Base-by-base conservation (phyloP, 208 protist genomes). In the Trypanosoma mega region DNA sequence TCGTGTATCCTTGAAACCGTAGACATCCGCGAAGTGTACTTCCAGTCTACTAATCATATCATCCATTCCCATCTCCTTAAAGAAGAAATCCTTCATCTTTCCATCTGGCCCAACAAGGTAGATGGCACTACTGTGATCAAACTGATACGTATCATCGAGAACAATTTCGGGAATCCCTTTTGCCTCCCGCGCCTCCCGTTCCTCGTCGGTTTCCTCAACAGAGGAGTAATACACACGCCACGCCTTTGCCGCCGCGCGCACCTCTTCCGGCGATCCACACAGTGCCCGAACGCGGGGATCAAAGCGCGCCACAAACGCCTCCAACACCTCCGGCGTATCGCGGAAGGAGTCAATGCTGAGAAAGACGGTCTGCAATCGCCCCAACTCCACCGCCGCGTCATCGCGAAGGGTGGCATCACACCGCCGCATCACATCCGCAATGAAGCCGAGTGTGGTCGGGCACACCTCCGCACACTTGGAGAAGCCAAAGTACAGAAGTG, bases 61-160 rank as follows among this genome's bases (percentile, higher is more conserved):
- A 0, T 79, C 51, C 1, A 85, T 39, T n/a, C 84, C 82, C 83
- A 94, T 94, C 39, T 92, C 87, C 47, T 80, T 74, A 58, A 91
- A 92, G 59, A 90, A 91, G 49, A 94, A 94, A 68, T 94, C 87
- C 52, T 87, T 87, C 80, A 94, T 84, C 46, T 94, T 91, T 8
- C 87, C 84, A 60, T 94, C 84, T 8, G 84, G 83, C 0, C 84
- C 83, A 0, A 94, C 87, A 16, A 94, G 71, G 39, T 92, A 94
- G 24, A 94, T 86, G 39, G 84, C 81, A 50, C 83, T 87, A 72
- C 84, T 92, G 67, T 94, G 87, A 54, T 94, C 87, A 50, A 94
- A 87, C 64, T 94, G 87, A 51, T 85, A 94, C 3, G 78, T 85
- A 67, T 93, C 86, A 36, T 93, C 86, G 9, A 87, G 64, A 1